Evolutionary conservation across 306 rosid species (phyloP), one percentile per base, ranked within the genome.

Genomic region (Fragaria vesca): DNA sequence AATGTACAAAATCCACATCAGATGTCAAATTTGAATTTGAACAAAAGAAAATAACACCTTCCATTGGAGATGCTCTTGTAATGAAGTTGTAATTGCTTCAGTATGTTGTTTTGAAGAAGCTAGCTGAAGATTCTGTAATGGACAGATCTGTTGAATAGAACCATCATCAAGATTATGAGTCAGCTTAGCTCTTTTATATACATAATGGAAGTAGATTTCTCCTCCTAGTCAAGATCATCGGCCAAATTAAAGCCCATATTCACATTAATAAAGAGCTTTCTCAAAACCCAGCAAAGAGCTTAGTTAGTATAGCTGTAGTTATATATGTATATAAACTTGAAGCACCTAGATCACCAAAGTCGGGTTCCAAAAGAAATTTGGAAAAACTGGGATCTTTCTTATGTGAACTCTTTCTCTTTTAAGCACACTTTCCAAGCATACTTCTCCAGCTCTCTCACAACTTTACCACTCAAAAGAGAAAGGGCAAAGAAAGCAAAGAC

Each of bases 391-490:
- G 52, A 65, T 73, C 83, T 80, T 83, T 82, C 88, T 76, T 83
- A 84, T 81, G 86, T 60, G 83, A 86, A 68, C 78, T 30, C 83
- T 47, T 69, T 78, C 32, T 68, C 84, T 86, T 84, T 86, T 78
- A 68, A 76, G 82, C 36, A 74, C 78, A 87, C 83, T 89, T 85
- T 77, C 84, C 82, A 62, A 71, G 81, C 87, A 78, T 81, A 80
- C 76, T 71, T 85, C 76, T 71, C 85, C 78, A 80, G 76, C 75
- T 77, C 32, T 65, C 85, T 82, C 82, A 76, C 78, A 76, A 86
- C 93, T 89, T 88, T 89, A 85, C 80, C 84, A 82, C 75, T 43
- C 78, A 74, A 88, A 88, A 87, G 80, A 55, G 81, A 82, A 83
- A 85, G 60, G 69, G 86, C 57, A n/a, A 58, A 72, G 78, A 84